Evolutionary conservation across 1,139 yeast species (phyloP).

Genomic region (Suhomyces coccinellae): DNA sequence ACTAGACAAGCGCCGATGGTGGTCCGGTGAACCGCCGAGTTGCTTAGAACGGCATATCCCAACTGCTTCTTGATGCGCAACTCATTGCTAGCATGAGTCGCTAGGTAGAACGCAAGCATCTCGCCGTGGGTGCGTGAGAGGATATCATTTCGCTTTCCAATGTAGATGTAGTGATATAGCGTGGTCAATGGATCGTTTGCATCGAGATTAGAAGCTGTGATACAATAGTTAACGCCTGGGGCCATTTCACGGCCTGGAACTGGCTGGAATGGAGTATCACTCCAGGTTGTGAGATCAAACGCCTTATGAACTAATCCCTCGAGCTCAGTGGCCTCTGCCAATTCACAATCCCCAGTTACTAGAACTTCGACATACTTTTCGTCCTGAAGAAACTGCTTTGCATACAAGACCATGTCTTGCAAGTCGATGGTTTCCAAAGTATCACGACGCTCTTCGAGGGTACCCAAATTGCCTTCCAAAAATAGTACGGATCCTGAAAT

Average conservation of each 20-base stretch:
- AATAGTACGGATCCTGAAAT: constrained; percentile 49
- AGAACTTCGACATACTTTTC: constrained; percentile 40
- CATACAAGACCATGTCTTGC: constrained; percentile 24
- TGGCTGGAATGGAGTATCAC: background rate
- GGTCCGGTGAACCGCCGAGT: constrained; percentile 49
- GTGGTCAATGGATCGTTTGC: constrained; percentile 50
- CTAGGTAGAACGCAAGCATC: constrained; percentile 46
- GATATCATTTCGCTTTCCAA: constrained; percentile 45
- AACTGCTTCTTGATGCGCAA: constrained; percentile 54
- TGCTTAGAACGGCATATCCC: constrained; percentile 51
- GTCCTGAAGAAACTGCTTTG: constrained; percentile 20
- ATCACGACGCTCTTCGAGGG: constrained; percentile 48
- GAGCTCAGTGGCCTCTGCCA: constrained; percentile 11
- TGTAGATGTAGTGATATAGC: constrained; percentile 53
- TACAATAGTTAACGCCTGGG: constrained; percentile 34
- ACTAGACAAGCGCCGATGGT: constrained; percentile 59
- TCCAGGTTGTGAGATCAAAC: background rate
- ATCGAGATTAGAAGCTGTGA: constrained; percentile 27
- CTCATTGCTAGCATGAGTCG: constrained; percentile 41
- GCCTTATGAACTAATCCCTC: constrained; percentile 14
- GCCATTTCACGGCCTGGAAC: constrained; percentile 35
- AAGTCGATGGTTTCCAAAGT: constrained; percentile 31
- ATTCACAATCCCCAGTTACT: constrained; percentile 49
- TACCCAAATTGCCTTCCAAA: constrained; percentile 55
- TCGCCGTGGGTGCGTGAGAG: constrained; percentile 38